Percentiles rank a stretch among this genome's conserved stretches.
Conservation (phyloP, 2,329 filamentous ascomycete species). For the Lizonia empirigonia region DNA sequence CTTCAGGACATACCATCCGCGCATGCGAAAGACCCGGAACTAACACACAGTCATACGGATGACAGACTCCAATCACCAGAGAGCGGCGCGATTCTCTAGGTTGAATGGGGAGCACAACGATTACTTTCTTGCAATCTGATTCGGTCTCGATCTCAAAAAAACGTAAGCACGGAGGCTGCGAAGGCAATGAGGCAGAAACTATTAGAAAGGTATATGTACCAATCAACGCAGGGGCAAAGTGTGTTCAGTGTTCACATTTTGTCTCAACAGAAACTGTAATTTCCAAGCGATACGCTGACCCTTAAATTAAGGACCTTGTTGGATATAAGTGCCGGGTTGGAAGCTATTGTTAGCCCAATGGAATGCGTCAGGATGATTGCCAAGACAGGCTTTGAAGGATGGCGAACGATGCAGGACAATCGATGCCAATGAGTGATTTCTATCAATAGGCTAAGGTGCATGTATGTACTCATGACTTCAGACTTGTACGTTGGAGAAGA, state of each 20-base stretch:
- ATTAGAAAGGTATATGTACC: too few relatives aligned
- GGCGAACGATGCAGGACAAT: neutral
- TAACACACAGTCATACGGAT: neutral
- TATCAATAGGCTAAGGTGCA: neutral
- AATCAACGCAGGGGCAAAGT: too few relatives aligned
- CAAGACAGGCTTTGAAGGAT: neutral
- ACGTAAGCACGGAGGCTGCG: neutral
- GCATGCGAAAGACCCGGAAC: neutral
- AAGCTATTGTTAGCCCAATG: neutral
- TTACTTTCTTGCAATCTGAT: neutral
- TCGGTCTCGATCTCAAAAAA: neutral
- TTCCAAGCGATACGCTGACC: neutral
- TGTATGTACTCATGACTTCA: neutral
- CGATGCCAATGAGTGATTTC: neutral
- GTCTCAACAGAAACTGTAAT: neutral
- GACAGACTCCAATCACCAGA: neutral
- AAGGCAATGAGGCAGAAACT: neutral
- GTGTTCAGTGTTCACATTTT: too few relatives aligned
- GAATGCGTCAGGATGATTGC: neutral
- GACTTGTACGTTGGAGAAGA: conserved; percentile 1
- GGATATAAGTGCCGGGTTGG: neutral
- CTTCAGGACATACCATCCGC: neutral
- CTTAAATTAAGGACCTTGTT: neutral
- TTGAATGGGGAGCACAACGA: neutral
- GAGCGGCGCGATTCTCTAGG: neutral